Evolutionary conservation across 1,139 yeast genomes (phyloP).

Genomic region (Sugiyamaella japonica): DNA sequence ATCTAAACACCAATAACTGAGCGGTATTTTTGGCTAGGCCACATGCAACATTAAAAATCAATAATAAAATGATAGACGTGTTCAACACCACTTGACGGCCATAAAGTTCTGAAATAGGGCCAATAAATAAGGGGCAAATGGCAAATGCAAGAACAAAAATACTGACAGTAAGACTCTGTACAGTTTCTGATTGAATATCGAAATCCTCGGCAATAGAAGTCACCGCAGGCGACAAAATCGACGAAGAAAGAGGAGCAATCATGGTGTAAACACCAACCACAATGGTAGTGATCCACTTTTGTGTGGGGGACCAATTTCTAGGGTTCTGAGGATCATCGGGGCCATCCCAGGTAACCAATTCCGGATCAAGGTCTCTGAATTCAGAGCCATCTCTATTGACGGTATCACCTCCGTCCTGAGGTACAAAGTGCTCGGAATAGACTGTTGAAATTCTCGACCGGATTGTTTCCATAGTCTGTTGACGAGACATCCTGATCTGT

Average conservation of each 20-base stretch:
- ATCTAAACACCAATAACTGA: conserved; percentile 58
- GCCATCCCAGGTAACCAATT: conserved; percentile 65
- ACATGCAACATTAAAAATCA: conserved; percentile 58
- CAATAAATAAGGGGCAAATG: conserved; percentile 57
- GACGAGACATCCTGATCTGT: conserved; percentile 31
- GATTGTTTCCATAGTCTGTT: conserved; percentile 35
- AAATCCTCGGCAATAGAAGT: conserved; percentile 48
- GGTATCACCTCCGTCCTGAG: conserved; percentile 20
- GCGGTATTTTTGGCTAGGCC: conserved; percentile 54
- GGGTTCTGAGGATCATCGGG: conserved; percentile 61
- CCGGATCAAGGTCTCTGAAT: conserved; percentile 56
- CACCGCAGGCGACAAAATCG: conserved; percentile 61
- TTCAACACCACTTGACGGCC: conserved; percentile 57
- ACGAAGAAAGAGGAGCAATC: conserved; percentile 59
- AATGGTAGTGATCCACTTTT: conserved; percentile 48
- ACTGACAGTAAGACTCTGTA: conserved; percentile 54
- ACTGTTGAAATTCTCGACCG: conserved; percentile 23
- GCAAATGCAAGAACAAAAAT: conserved; percentile 67
- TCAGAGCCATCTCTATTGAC: conserved; percentile 47
- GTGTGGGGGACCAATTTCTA: conserved; percentile 53
- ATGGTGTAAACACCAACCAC: conserved; percentile 57
- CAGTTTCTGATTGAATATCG: conserved; percentile 43
- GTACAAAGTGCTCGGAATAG: conserved; percentile 24
- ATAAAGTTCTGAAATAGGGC: conserved; percentile 60
- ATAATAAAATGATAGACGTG: conserved; percentile 51